A percentile compares a stretch with the other conserved stretches of the same genome.
Conservation (phyloP, 306 rosid species). For the Sechiopsis laciniata region DNA sequence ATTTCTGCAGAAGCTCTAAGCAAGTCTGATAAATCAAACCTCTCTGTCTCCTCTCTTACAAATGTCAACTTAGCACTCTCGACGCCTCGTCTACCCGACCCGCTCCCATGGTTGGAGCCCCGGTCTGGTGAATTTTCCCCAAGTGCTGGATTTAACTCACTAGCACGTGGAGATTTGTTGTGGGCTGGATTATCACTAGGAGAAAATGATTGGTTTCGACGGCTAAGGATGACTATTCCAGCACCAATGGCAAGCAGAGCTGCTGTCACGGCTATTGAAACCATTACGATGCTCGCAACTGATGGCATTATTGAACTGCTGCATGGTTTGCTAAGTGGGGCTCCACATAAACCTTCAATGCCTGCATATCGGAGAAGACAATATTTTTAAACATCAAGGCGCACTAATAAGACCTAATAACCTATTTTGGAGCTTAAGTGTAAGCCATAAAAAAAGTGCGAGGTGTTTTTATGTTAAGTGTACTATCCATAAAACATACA, state of each 20-base stretch:
- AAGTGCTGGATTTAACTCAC: constrained; percentile 13
- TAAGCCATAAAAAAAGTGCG: no score
- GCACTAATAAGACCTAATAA: no score
- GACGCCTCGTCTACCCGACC: constrained; percentile 19
- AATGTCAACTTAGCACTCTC: constrained; percentile 51
- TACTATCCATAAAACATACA: no score
- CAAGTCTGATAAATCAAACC: constrained; percentile 73
- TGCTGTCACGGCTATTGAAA: constrained; percentile 35
- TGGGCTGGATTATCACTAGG: constrained; percentile 39
- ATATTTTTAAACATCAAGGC: no score
- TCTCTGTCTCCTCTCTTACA: constrained; percentile 51
- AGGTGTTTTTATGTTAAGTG: no score
- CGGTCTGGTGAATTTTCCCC: constrained; percentile 28
- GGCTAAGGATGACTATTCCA: constrained; percentile 35
- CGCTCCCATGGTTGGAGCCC: constrained; percentile 23
- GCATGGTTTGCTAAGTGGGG: constrained; percentile 44
- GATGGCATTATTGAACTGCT: constrained; percentile 24
- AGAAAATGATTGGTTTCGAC: constrained; percentile 7
- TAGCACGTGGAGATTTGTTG: not conserved
- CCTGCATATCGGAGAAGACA: constrained; percentile 37
- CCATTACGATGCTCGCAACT: constrained; percentile 29
- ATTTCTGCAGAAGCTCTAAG: constrained; percentile 83
- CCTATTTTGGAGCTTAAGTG: no score
- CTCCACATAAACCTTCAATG: constrained; percentile 63
- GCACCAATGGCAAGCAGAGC: constrained; percentile 38